Evolutionary conservation across 176 grass and related monocot species (phyloP).

Genomic region (Alopecurus myosuroides): DNA sequence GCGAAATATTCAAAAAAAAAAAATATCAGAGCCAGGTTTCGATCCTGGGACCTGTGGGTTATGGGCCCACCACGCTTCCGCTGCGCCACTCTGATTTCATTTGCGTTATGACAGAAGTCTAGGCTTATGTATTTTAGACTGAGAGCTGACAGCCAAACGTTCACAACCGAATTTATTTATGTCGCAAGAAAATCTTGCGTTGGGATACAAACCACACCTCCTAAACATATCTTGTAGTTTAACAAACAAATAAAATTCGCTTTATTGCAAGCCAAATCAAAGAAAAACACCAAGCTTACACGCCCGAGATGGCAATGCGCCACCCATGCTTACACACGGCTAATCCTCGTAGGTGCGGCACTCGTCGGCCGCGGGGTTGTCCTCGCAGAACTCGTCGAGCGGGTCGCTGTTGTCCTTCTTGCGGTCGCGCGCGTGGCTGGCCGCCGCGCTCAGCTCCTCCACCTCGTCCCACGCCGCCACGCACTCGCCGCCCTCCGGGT

Average conservation of each 20-base stretch:
- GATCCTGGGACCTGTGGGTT: conserved; percentile 92
- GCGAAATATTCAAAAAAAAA: background rate
- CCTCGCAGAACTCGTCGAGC: conserved; percentile 84
- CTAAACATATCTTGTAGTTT: conserved; percentile 13
- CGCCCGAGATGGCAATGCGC: conserved; percentile 5
- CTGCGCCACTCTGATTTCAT: conserved; percentile 80
- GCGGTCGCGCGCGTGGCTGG: conserved; percentile 72
- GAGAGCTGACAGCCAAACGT: no score
- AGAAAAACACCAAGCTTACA: conserved; percentile 22
- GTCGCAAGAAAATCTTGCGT: background rate
- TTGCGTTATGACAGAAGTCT: no score
- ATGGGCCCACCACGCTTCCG: conserved; percentile 94
- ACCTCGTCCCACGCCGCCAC: conserved; percentile 95
- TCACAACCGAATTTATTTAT: background rate
- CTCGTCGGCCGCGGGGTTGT: conserved; percentile 82
- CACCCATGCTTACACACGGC: background rate
- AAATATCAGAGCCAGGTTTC: conserved; percentile 85
- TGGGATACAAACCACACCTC: background rate
- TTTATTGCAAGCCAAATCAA: conserved; percentile 34
- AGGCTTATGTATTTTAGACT: fast-evolving
- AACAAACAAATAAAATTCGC: conserved; percentile 4
- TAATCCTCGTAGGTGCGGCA: conserved; percentile 92
- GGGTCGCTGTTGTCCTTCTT: conserved; percentile 58
- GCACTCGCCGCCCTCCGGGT: conserved; percentile 61
- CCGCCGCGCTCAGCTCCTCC: conserved; percentile 90